A percentile compares a stretch with the other conserved stretches of the same genome.
These are phyloP conservation scores for Pisolithus marmoratus DNA, from an alignment of 768 basidiomycete species.

Conservation along the genomic window DNA sequence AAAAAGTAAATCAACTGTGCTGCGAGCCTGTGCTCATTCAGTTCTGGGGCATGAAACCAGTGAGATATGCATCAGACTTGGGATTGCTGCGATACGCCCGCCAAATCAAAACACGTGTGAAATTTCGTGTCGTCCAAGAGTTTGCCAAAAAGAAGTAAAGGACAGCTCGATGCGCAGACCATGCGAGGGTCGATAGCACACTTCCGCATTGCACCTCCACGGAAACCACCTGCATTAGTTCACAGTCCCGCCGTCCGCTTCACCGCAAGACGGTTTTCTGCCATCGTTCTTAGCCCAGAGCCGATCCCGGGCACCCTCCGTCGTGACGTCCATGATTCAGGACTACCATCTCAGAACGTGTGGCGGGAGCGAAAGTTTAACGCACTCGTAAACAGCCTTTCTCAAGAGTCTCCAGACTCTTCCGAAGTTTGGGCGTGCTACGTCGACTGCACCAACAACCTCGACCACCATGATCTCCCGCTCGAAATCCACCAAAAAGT, in stretches of 20 bases:
- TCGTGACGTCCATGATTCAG: background rate
- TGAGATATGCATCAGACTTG: no score
- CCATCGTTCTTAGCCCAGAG: background rate
- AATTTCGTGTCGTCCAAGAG: background rate
- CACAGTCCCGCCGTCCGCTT: conserved; percentile 6
- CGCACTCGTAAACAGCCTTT: conserved; percentile 25
- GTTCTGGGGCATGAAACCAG: no score
- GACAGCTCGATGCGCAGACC: conserved; percentile 9
- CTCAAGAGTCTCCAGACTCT: conserved; percentile 30
- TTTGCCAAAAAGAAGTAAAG: background rate
- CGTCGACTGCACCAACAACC: conserved; percentile 44
- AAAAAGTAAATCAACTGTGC: no score
- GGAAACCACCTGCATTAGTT: conserved; percentile 6
- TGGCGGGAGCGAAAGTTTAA: conserved; percentile 21
- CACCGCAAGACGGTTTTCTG: conserved; percentile 4
- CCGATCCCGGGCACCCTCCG: conserved; percentile 1
- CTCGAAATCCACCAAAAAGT: conserved; percentile 64
- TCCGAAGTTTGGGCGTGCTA: conserved; percentile 64
- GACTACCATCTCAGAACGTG: conserved; percentile 4
- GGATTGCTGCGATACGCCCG: no score
- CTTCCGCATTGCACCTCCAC: conserved; percentile 11
- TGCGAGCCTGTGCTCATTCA: no score
- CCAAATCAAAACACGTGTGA: background rate
- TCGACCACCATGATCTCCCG: conserved; percentile 48
- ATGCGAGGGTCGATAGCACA: conserved; percentile 21